A percentile compares a stretch with the other conserved stretches of the same genome.
phyloP scores from a whole-genome alignment of 2,329 filamentous ascomycete genomes.

The Botrytis sinoallii region DNA sequence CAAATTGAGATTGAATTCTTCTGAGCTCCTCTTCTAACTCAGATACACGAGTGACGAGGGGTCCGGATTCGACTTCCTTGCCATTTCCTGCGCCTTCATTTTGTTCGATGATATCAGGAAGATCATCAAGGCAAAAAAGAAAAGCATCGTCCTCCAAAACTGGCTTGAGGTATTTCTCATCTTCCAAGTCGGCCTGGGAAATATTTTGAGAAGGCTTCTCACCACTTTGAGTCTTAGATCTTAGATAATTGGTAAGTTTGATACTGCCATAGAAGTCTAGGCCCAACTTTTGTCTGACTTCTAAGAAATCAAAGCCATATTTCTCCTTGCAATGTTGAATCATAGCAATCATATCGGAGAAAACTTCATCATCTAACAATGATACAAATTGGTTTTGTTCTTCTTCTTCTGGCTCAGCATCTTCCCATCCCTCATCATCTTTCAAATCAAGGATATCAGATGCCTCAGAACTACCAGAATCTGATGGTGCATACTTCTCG shows the following conservation, averaged over 20 bases:
- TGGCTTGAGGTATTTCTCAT: constrained; percentile 79
- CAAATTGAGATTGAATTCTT: constrained; percentile 41
- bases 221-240: constrained; percentile 46
- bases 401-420: constrained; percentile 60
- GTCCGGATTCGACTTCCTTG: constrained; percentile 28
- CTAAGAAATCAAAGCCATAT: constrained; percentile 64
- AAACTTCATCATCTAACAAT: constrained; percentile 64
- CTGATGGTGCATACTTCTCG: constrained; percentile 26
- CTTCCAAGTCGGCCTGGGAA: constrained; percentile 60
- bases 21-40: constrained; percentile 42
- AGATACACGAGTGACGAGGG: constrained; percentile 37
- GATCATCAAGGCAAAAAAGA: constrained; percentile 81
- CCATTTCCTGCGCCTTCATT: constrained; percentile 34
- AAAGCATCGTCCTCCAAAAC: constrained; percentile 86
- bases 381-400: constrained; percentile 60
- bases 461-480: constrained; percentile 42
- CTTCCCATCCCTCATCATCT: constrained; percentile 53
- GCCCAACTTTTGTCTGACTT: constrained; percentile 52
- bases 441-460: constrained; percentile 43
- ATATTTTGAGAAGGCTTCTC: constrained; percentile 48
- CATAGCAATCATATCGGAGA: constrained; percentile 63
- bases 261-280: constrained; percentile 73
- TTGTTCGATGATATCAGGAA: constrained; percentile 48
- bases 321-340: constrained; percentile 65
- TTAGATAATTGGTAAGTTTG: constrained; percentile 69